phyloP scores from a whole-genome alignment of 345 rosid genomes.

The Gossypium herbaceum region DNA sequence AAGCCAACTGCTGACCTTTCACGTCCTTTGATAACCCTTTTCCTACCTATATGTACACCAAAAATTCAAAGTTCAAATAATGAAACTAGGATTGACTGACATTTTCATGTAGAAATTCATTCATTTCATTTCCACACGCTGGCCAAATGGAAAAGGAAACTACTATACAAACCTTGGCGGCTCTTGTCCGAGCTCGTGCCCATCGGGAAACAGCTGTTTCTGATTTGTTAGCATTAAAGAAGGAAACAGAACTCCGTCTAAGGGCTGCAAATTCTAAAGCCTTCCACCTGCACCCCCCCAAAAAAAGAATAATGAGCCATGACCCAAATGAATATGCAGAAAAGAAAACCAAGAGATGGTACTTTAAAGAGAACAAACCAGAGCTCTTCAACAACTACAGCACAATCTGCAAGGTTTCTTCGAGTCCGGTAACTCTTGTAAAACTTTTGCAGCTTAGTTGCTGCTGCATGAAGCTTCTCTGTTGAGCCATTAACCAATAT shows the following conservation, averaged over 20 bases:
- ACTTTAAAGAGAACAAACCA: neutral
- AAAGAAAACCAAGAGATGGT: neutral
- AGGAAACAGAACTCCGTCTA: conserved; percentile 32
- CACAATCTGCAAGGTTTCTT: conserved; percentile 53
- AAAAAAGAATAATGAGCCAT: neutral
- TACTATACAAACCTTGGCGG: conserved; percentile 30
- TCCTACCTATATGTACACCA: conserved; percentile 31
- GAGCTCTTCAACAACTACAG: conserved; percentile 11
- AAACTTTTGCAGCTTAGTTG: conserved; percentile 53
- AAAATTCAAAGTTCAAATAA: neutral
- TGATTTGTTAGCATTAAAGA: conserved; percentile 24
- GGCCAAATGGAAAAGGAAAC: no score
- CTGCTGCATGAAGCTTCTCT: neutral
- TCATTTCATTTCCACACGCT: no score
- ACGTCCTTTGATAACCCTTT: conserved; percentile 46
- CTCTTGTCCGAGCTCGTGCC: conserved; percentile 41
- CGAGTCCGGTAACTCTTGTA: conserved; percentile 86
- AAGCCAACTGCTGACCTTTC: conserved; percentile 44
- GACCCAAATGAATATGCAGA: neutral
- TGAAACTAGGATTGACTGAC: neutral
- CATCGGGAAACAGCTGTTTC: conserved; percentile 43
- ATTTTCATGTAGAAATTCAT: no score
- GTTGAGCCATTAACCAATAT: no score
- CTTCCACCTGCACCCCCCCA: conserved; percentile 5
- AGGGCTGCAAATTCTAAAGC: conserved; percentile 34